Base-by-base conservation (phyloP, 2,329 filamentous ascomycete species). In the Cladorrhinum sp. region DNA sequence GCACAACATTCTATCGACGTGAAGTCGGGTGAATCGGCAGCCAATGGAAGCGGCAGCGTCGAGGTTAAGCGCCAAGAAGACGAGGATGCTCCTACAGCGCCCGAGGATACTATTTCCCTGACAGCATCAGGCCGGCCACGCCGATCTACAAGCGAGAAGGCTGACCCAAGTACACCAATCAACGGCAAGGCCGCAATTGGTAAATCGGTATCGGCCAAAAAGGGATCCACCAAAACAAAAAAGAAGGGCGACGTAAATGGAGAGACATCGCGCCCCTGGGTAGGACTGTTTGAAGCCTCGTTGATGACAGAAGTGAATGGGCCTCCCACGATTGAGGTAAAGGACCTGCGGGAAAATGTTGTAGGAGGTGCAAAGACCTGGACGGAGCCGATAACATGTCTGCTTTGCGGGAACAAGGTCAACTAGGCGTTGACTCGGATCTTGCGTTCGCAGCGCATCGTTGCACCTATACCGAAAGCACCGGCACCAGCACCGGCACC, bases 1-100 rank as follows among this genome's bases (percentile, higher is more conserved):
- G 71, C 75, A 1, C 77, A 81, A 62, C 78, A 81, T 36, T 81
- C 81, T 14, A 83, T 83, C 61, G 80, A 82, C 57, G 80, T 82
- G 36, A 82, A 81, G 67, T 75, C 77, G 1, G 76, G 76, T 12
- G 75, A 76, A 57, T 57, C 73, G 26, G 68, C 66, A 42, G 67
- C 70, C 42, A 72, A 71, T 53, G 65, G 65, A 4, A 71, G 72
- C 48, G 74, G 76, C 57, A 72, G 74, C 52, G 71, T 73, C 23
- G 73, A 74, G 9, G 73, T 75, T 8, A 76, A 77, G 57, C 73
- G 62, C 30, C 56, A 59, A 12, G 68, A 69, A 10, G 70, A 70
- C 49, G 66, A 70, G 10, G 69, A 68, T 5, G 65, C 63, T 7
- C 65, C 58, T 9, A 61, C 62, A 6, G 64, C 61, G 12, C 65